Conservation (phyloP, 2,329 filamentous ascomycete genomes). For the Cladosporium sp. region DNA sequence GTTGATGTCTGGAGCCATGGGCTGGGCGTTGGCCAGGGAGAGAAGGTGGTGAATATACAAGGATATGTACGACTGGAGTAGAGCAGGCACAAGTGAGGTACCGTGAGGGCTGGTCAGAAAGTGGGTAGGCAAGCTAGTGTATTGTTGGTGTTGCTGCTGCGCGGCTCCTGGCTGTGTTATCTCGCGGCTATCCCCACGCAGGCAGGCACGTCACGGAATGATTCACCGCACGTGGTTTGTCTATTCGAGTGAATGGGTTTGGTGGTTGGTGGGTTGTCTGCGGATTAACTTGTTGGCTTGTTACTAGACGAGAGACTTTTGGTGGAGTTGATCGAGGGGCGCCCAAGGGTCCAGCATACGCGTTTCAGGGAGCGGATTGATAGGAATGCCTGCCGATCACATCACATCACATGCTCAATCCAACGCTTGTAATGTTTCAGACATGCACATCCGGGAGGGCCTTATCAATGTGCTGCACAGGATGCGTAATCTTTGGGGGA, state of each 20-base stretch:
- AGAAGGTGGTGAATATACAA: not conserved
- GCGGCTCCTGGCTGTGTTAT: slow-evolving; percentile 4
- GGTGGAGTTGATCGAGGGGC: too few relatives aligned
- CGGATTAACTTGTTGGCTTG: not conserved
- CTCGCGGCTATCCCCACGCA: too few relatives aligned
- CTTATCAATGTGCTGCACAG: not conserved
- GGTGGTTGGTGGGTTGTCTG: not conserved
- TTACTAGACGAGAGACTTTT: not conserved
- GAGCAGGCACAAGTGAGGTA: not conserved
- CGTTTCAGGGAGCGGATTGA: slow-evolving; percentile 4
- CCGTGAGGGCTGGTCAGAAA: not conserved
- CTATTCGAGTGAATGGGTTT: not conserved
- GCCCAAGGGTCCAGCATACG: not conserved
- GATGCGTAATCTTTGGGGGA: not conserved
- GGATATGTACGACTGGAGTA: not conserved
- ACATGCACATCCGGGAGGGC: too few relatives aligned
- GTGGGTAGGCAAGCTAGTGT: not conserved
- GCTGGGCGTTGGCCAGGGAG: not conserved
- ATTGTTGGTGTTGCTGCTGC: not conserved
- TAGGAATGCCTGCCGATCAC: slow-evolving; percentile 12
- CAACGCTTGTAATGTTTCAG: not conserved
- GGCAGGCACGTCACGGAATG: not conserved
- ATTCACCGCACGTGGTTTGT: not conserved
- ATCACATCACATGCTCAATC: slow-evolving; percentile 4
- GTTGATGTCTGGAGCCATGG: slow-evolving; percentile 48